Percentiles rank a stretch among this genome's conserved stretches.
phyloP scores from a whole-genome alignment of 495 filamentous ascomycete genomes.

The Podospora pseudopauciseta region DNA sequence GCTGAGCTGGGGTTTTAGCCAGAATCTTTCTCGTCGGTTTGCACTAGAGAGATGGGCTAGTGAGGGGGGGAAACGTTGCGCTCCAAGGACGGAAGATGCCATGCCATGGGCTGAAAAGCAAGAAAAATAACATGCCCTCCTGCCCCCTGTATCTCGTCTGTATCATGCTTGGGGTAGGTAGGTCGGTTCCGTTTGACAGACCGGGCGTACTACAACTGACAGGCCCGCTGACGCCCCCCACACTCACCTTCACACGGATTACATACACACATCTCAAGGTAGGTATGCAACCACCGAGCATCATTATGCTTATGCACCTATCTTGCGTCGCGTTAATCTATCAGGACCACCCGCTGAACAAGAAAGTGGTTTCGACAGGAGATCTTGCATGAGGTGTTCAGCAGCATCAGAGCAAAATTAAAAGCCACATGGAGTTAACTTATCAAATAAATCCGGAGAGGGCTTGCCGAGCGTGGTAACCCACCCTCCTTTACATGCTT shows the following conservation, averaged over 20 bases:
- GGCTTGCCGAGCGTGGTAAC: not conserved
- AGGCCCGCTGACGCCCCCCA: too few relatives aligned
- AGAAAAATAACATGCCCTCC: not conserved
- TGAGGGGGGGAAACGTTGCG: not conserved
- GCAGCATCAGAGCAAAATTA: not conserved
- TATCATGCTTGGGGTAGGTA: too few relatives aligned
- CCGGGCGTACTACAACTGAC: too few relatives aligned
- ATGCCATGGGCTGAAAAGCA: not conserved
- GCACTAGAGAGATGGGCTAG: too few relatives aligned
- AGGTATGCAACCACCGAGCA: too few relatives aligned
- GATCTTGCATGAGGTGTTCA: not conserved
- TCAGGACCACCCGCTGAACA: too few relatives aligned
- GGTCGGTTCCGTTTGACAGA: too few relatives aligned
- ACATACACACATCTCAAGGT: too few relatives aligned
- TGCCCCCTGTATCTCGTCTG: too few relatives aligned
- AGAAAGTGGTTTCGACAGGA: not conserved
- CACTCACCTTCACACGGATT: too few relatives aligned
- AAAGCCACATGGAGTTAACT: not conserved
- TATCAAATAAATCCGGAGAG: not conserved
- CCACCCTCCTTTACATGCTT: not conserved
- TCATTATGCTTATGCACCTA: too few relatives aligned
- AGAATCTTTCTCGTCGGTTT: not conserved
- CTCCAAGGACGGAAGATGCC: not conserved
- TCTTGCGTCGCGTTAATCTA: not conserved
- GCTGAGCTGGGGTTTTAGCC: not conserved